phyloP scores from a whole-genome alignment of 306 rosid genomes.

The Sindora glabra region DNA sequence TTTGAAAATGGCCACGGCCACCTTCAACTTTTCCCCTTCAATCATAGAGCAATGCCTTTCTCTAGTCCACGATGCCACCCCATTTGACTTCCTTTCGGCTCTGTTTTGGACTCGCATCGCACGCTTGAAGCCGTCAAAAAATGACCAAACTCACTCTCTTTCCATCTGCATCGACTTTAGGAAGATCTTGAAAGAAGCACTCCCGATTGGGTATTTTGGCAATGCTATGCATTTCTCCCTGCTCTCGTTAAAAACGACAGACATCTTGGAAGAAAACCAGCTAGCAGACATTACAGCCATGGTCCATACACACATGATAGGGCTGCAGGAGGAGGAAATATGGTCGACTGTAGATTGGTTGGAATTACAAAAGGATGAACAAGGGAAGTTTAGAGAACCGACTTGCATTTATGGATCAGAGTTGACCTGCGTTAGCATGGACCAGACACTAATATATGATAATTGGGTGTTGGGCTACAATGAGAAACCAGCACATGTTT shows the following conservation, averaged over 20 bases:
- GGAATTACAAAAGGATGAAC: slow-evolving; percentile 26
- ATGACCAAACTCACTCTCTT: too few species aligned
- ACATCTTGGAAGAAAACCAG: neutral
- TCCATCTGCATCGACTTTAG: slow-evolving; percentile 43
- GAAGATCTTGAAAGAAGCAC: slow-evolving; percentile 13
- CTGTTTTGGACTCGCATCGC: slow-evolving; percentile 51
- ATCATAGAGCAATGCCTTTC: slow-evolving; percentile 23
- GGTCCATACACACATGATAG: slow-evolving; percentile 33
- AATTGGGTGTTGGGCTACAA: slow-evolving; percentile 17
- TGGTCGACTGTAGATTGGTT: slow-evolving; percentile 28
- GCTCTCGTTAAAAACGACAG: slow-evolving; percentile 12
- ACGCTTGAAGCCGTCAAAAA: too few species aligned
- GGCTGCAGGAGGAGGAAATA: slow-evolving; percentile 23
- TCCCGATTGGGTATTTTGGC: slow-evolving; percentile 43
- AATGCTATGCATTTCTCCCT: slow-evolving; percentile 55
- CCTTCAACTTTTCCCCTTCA: slow-evolving; percentile 15
- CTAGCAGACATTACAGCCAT: slow-evolving; percentile 15
- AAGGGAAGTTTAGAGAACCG: slow-evolving; percentile 16
- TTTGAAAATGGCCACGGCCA: too few species aligned
- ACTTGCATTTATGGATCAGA: slow-evolving; percentile 42
- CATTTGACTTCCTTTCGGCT: slow-evolving; percentile 55
- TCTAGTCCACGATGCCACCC: slow-evolving; percentile 20
- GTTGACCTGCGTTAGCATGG: slow-evolving; percentile 48
- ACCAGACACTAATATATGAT: slow-evolving; percentile 24
- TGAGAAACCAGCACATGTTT: slow-evolving; percentile 44